These are phyloP conservation scores for Colletotrichum spinosum DNA, from an alignment of 2,329 filamentous ascomycete species.

Conservation along the genomic window DNA sequence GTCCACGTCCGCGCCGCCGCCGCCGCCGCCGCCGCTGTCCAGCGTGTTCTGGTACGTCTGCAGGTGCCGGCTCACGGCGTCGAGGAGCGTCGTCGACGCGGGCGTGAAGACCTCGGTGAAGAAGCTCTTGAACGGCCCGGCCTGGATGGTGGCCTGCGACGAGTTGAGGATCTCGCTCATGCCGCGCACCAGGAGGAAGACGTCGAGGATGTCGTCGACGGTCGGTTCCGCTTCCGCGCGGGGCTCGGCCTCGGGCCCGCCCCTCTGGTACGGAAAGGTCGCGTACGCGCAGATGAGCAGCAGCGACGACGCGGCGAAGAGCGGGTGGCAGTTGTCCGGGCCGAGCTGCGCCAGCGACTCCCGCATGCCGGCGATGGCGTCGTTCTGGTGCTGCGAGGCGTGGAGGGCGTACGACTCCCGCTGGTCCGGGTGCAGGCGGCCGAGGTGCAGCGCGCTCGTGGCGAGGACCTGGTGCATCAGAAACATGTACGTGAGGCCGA, in stretches of 20 bases:
- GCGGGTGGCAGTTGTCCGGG: constrained; percentile 46
- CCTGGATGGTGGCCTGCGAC: constrained; percentile 39
- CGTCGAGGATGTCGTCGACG: constrained; percentile 47
- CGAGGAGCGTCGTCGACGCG: constrained; percentile 23
- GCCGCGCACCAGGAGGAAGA: constrained; percentile 46
- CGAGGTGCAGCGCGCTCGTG: constrained; percentile 46
- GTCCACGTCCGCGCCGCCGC: background rate
- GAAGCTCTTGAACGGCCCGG: constrained; percentile 40
- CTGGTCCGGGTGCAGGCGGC: constrained; percentile 42
- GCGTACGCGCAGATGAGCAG: constrained; percentile 48
- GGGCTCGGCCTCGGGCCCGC: background rate
- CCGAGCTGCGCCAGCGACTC: constrained; percentile 41
- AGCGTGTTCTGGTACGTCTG: background rate
- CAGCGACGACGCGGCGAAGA: constrained; percentile 48
- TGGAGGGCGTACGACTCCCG: constrained; percentile 41
- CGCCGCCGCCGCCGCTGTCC: background rate
- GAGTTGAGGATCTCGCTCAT: constrained; percentile 46
- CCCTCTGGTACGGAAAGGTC: constrained; percentile 39
- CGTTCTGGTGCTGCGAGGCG: constrained; percentile 48
- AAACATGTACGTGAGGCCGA: constrained; percentile 44
- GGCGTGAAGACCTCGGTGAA: constrained; percentile 36
- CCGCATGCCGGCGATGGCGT: constrained; percentile 46
- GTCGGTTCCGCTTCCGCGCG: constrained; percentile 39
- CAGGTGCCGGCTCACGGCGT: constrained; percentile 17
- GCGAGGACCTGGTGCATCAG: constrained; percentile 48